Base-by-base conservation (phyloP, 1,284 basidiomycete species). In the Cutaneotrichosporon arboriforme region DNA sequence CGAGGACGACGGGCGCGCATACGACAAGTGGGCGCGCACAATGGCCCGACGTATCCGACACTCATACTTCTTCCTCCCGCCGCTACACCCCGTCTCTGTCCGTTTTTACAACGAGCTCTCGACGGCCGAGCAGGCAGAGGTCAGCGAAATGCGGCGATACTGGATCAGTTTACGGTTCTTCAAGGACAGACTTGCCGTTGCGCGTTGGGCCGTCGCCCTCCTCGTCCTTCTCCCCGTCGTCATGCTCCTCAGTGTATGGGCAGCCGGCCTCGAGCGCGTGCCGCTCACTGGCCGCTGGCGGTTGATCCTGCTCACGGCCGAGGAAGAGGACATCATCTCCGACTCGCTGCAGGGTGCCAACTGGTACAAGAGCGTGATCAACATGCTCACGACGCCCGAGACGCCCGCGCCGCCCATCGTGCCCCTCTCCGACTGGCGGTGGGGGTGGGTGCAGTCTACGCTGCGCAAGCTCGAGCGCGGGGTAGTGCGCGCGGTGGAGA, bases 281-380 rank as follows among this genome's bases (percentile, higher is more conserved):
- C 90, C 90, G 1, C 77, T 91, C 51, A 91, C 89, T 8, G 90
- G 90, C 58, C 79, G 89, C 61, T 88, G 85, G 86, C 80, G 90
- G 48, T 72, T 90, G 57, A 91, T 94, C 55, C 79, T 92, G 13
- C 80, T 94, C 9, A 91, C 89, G 1, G 88, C 90, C 0, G 87
- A 90, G 63, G 90, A 93, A 72, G 90, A 94, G 68, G 88, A 91
- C 43, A 82, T 83, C 17, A 88, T 94, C 37, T 83, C 88, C 15
- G 71, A 77, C 2, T 84, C 87, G 64, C 80, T 94, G 13, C 82
- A 84, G 37, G 90, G 88, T 9, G 75, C 82, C 21, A 88, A 87
- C 45, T 94, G 90, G 90, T 90, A 86, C 72, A 78, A 81, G 57
- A 85, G 87, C 42, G 85, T 94, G 33, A 80, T 81, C 49, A 83